These are phyloP conservation scores for Amaranthus palmeri DNA, from an alignment of 148 eudicot genomes.

Conservation along the genomic window DNA sequence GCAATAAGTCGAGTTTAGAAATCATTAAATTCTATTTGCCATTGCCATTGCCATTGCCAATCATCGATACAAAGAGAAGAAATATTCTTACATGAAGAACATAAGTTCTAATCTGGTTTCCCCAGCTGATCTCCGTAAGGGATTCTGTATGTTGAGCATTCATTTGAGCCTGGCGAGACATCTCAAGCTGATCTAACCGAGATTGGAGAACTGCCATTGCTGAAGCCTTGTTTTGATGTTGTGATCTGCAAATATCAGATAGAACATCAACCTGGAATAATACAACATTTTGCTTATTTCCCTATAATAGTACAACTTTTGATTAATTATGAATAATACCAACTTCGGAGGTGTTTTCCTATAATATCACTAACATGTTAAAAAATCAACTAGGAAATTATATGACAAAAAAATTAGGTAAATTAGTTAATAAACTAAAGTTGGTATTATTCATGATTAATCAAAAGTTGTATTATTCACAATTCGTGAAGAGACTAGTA, in stretches of 20 bases:
- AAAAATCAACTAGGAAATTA: too few species aligned
- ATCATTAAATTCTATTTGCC: not conserved
- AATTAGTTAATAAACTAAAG: too few species aligned
- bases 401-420: too few species aligned
- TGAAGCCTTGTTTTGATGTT: constrained; percentile 85
- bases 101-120: constrained; percentile 81
- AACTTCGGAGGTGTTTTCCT: too few species aligned
- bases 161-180: constrained; percentile 90
- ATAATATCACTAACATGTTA: too few species aligned
- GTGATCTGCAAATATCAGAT: constrained; percentile 47
- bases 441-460: too few species aligned
- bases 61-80: not conserved
- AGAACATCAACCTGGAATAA: too few species aligned
- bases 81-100: constrained; percentile 73
- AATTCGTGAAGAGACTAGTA: too few species aligned
- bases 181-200: constrained; percentile 86
- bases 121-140: constrained; percentile 89
- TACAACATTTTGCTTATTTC: too few species aligned
- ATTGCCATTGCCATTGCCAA: not conserved
- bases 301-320: too few species aligned
- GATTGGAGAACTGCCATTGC: constrained; percentile 97
- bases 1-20: constrained; percentile 24
- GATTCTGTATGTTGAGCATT: constrained; percentile 86
- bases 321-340: too few species aligned
- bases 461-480: too few species aligned